Base-by-base conservation (phyloP, 129 eudicot species). In the Flaveria robusta region DNA sequence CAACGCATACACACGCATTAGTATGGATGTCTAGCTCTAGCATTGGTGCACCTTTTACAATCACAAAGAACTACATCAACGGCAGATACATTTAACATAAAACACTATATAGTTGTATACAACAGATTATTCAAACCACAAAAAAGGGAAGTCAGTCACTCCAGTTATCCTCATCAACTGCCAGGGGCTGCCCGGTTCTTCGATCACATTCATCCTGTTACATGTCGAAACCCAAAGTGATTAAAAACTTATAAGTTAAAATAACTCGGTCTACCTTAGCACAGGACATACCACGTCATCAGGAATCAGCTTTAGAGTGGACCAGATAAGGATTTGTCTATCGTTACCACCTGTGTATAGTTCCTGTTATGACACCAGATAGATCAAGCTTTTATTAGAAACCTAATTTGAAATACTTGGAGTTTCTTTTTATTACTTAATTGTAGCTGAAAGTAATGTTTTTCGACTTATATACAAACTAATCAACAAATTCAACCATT, bases 321-420 rank as follows among this genome's bases (percentile, higher is more conserved):
- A 91, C 99, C 99, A 91, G 26, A 91, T 84, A 58, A 94, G 99
- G 74, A 91, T 91, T 82, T 91, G 92, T 65, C 97, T 82, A 78
- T 94, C 99, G 84, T 83, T 89, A 29, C 92, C 96, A 71, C 97
- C 99, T 0, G 92, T 91, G 74, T 87, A 94, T 31, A 94, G 77
- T 78, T 94, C 99, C 97, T 93, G 84, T 24, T 63, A 71, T 8
- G 70, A 58, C 34, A 52, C 76, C 72, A 64, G 8, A 50, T 29
- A 16, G 18, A 41, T 46, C 66, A 23, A 39, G 2, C 1, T 39
- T 54, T 67, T 41, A 60, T 22, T 22, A 43, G 3, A 26, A 14
- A 46, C 20, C 20, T 45, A 15, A 4, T 69, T 39, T 67, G 16
- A 52, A 52, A 5, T 37, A 23, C 27, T 34, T 51, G 12, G 51